These are phyloP conservation scores for sorghum (Sorghum bicolor) DNA, from an alignment of 176 grass and related monocot species.

Conservation along the genomic window Sorghum_bicolor_NCBIv3 NC_012874.2:95501-96000, in stretches of 20 bases:
- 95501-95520: conserved; percentile 55
- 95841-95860: conserved; percentile 46
- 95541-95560: conserved; percentile 35
- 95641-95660: background rate
- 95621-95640: conserved; percentile 13
- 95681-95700: conserved; percentile 45
- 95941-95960: conserved; percentile 51
- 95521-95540: conserved; percentile 39
- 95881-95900: conserved; percentile 62
- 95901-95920: conserved; percentile 74
- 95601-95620: conserved; percentile 46
- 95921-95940: conserved; percentile 60
- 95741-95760: conserved; percentile 52
- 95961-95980: conserved; percentile 56
- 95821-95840: conserved; percentile 59
- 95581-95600: conserved; percentile 44
- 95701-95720: conserved; percentile 36
- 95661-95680: conserved; percentile 28
- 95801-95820: conserved; percentile 80
- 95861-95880: conserved; percentile 49
- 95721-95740: conserved; percentile 44
- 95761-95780: conserved; percentile 72
- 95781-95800: conserved; percentile 94
- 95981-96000: conserved; percentile 68
- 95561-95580: conserved; percentile 42